Conservation (phyloP, 306 rosid genomes). For the Canavalia ensiformis region DNA sequence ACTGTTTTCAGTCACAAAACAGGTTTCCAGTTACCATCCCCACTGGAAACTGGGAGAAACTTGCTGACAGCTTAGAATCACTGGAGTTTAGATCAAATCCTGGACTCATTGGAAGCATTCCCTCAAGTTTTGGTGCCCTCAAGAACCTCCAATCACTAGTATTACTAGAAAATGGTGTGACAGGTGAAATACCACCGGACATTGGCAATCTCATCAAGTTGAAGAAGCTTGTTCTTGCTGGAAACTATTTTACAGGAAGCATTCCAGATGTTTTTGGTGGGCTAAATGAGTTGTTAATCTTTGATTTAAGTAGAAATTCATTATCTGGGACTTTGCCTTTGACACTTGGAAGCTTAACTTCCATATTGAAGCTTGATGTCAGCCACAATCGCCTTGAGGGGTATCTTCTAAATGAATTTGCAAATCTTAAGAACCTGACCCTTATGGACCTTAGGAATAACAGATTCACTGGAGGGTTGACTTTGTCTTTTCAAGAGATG, state of each 20-base stretch:
- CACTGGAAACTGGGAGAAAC: conserved; percentile 68
- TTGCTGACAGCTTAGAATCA: conserved; percentile 70
- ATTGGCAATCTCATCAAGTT: conserved; percentile 67
- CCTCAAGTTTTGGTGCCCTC: conserved; percentile 64
- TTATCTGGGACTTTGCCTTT: conserved; percentile 76
- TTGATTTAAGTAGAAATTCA: conserved; percentile 81
- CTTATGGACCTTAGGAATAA: conserved; percentile 87
- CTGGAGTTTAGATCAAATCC: conserved; percentile 82
- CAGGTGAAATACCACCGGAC: conserved; percentile 66
- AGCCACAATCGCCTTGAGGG: conserved; percentile 79
- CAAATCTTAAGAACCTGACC: conserved; percentile 64
- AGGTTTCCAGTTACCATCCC: conserved; percentile 65
- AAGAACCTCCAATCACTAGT: conserved; percentile 80
- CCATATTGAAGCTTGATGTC: conserved; percentile 83
- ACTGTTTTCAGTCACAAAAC: conserved; percentile 67
- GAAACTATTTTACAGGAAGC: conserved; percentile 63
- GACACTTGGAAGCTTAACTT: conserved; percentile 62
- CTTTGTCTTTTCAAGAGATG: conserved; percentile 67
- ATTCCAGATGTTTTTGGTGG: conserved; percentile 66
- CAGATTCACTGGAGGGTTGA: conserved; percentile 77
- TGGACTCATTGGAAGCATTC: conserved; percentile 72
- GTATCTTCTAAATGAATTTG: conserved; percentile 54
- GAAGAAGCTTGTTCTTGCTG: conserved; percentile 74
- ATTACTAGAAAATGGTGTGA: conserved; percentile 68
- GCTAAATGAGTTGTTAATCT: conserved; percentile 64